phyloP scores from a whole-genome alignment of 306 rosid genomes.

The Inga laurina region DNA sequence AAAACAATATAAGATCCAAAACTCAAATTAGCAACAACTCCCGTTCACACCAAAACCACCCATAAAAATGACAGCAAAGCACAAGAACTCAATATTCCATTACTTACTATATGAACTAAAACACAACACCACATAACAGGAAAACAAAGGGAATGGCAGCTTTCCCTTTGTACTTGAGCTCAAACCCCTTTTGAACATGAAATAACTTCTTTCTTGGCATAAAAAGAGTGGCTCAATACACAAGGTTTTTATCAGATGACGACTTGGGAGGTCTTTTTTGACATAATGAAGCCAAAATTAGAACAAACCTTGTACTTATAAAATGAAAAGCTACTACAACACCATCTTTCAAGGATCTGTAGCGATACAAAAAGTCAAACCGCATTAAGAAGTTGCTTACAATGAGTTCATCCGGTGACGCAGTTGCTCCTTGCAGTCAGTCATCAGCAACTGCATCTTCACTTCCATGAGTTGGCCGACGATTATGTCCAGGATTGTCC shows the following conservation, averaged over 20 bases:
- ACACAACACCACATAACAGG: slow-evolving; percentile 41
- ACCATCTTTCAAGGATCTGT: not conserved
- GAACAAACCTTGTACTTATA: slow-evolving; percentile 7
- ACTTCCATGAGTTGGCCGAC: slow-evolving; percentile 93
- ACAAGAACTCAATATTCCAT: slow-evolving; percentile 40
- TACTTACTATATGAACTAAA: slow-evolving; percentile 34
- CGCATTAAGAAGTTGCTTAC: slow-evolving; percentile 54
- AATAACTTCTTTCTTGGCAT: not conserved
- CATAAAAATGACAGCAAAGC: not conserved
- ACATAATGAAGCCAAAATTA: not conserved
- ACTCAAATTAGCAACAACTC: slow-evolving; percentile 26
- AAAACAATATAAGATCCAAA: not conserved
- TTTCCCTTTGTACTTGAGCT: slow-evolving; percentile 37
- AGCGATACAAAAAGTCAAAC: not conserved
- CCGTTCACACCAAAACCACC: slow-evolving; percentile 29
- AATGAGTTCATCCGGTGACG: slow-evolving; percentile 93
- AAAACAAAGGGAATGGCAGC: slow-evolving; percentile 45
- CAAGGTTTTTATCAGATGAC: too few relatives aligned
- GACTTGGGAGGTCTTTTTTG: too few relatives aligned
- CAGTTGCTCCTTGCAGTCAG: slow-evolving; percentile 61
- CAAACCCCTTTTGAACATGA: not conserved
- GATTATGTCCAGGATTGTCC: slow-evolving; percentile 87
- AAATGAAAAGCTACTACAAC: not conserved
- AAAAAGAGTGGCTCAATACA: too few relatives aligned
- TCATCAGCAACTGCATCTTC: slow-evolving; percentile 89